These are phyloP conservation scores for Vigna mungo DNA, from an alignment of 306 rosid genomes.

Conservation along the genomic window DNA sequence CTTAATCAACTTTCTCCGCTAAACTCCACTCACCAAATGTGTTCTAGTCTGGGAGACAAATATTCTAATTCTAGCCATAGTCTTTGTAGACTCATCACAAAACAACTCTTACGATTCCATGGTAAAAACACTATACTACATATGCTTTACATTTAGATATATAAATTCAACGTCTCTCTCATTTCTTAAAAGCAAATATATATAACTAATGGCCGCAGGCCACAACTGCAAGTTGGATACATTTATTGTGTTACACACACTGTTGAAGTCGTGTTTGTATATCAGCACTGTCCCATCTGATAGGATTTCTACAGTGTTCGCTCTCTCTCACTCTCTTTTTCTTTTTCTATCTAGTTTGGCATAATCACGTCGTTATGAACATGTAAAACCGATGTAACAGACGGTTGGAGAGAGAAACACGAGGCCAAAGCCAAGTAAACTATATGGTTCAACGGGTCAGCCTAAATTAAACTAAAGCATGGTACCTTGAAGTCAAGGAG, in stretches of 20 bases:
- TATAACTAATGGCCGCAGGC: background rate
- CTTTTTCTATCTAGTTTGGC: conserved; percentile 21
- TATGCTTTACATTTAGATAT: too few species aligned
- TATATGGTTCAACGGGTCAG: background rate
- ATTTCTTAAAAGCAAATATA: conserved; percentile 6
- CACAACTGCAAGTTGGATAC: conserved; percentile 23
- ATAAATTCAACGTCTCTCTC: background rate
- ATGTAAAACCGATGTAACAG: background rate
- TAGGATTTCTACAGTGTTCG: background rate
- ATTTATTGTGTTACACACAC: background rate
- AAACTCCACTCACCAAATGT: background rate
- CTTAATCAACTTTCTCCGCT: conserved; percentile 4
- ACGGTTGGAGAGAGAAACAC: background rate
- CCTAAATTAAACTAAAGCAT: background rate
- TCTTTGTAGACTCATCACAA: background rate
- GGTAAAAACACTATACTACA: background rate
- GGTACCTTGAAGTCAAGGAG: background rate
- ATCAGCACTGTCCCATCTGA: background rate
- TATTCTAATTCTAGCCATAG: conserved; percentile 1
- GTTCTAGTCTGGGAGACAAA: conserved; percentile 26
- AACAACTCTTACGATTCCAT: background rate
- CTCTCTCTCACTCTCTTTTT: background rate
- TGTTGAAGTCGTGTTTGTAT: background rate
- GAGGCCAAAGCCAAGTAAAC: background rate
- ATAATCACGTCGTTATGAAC: background rate